Conservation (phyloP, 805 yeast species). For the Myxozyma mucilagina region DNA sequence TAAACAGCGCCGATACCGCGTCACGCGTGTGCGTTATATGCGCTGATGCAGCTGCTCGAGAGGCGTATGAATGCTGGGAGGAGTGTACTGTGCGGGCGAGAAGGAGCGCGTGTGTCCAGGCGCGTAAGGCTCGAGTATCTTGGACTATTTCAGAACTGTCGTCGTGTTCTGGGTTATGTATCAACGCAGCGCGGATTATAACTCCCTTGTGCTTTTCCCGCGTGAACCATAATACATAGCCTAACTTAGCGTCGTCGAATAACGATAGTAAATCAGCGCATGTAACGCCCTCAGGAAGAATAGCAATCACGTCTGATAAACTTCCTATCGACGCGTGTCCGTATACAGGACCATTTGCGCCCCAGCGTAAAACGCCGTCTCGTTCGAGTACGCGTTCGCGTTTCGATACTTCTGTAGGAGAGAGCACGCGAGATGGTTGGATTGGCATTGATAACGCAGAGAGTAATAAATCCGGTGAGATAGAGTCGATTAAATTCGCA, state of each 20-base stretch:
- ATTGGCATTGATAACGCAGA: constrained; percentile 18
- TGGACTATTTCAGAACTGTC: background rate
- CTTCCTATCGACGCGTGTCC: constrained; percentile 36
- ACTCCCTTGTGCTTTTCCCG: constrained; percentile 7
- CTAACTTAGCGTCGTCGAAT: constrained; percentile 26
- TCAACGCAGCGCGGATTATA: constrained; percentile 33
- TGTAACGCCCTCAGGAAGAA: constrained; percentile 24
- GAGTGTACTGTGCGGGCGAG: constrained; percentile 28
- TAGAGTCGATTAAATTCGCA: constrained; percentile 27
- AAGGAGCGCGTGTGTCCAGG: constrained; percentile 39
- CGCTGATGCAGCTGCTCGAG: constrained; percentile 13
- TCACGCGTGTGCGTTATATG: constrained; percentile 10
- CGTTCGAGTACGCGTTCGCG: constrained; percentile 38
- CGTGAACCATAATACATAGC: constrained; percentile 34
- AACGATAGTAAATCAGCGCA: constrained; percentile 11
- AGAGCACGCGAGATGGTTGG: constrained; percentile 28
- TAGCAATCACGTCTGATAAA: constrained; percentile 30
- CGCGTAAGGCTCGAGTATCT: constrained; percentile 33
- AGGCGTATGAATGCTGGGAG: background rate
- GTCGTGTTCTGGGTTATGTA: constrained; percentile 4
- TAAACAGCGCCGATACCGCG: constrained; percentile 14
- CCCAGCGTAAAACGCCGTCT: constrained; percentile 39
- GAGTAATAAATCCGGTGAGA: constrained; percentile 20
- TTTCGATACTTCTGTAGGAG: constrained; percentile 34
- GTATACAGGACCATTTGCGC: constrained; percentile 30